Conservation (phyloP, 805 yeast genomes). For the Kazachstania viticola region DNA sequence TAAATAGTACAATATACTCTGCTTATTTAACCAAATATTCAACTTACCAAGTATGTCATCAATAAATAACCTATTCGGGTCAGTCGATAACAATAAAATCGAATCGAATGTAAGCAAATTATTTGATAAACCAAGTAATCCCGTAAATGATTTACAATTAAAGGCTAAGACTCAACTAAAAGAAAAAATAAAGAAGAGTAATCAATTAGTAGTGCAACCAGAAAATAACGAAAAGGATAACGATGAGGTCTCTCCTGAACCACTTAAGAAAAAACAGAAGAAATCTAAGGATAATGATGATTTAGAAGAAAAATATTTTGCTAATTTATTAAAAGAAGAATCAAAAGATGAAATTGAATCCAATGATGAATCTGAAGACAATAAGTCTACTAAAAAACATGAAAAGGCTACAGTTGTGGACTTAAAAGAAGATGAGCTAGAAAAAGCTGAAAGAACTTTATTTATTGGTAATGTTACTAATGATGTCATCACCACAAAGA, state of each 20-base stretch:
- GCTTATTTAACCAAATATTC: no score
- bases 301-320: slow-evolving; percentile 43
- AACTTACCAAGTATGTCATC: slow-evolving; percentile 12
- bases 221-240: slow-evolving; percentile 11
- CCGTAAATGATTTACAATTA: slow-evolving; percentile 28
- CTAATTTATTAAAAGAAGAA: slow-evolving; percentile 35
- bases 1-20: no score
- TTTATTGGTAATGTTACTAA: slow-evolving; percentile 80
- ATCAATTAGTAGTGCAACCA: no score
- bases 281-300: slow-evolving; percentile 28
- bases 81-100: slow-evolving; percentile 20
- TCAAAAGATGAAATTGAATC: slow-evolving; percentile 8
- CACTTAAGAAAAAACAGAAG: slow-evolving; percentile 3
- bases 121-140: slow-evolving; percentile 33
- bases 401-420: slow-evolving; percentile 38
- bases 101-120: slow-evolving; percentile 27
- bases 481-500: slow-evolving; percentile 51
- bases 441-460: slow-evolving; percentile 72
- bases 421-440: slow-evolving; percentile 59
- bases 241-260: slow-evolving; percentile 13
- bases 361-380: slow-evolving; percentile 7
- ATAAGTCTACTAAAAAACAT: slow-evolving; percentile 3
- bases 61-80: slow-evolving; percentile 26
- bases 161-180: slow-evolving; percentile 3
- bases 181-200: slow-evolving; percentile 6